Conservation (phyloP, 805 yeast genomes). For the Maudiozyma barnettii region DNA sequence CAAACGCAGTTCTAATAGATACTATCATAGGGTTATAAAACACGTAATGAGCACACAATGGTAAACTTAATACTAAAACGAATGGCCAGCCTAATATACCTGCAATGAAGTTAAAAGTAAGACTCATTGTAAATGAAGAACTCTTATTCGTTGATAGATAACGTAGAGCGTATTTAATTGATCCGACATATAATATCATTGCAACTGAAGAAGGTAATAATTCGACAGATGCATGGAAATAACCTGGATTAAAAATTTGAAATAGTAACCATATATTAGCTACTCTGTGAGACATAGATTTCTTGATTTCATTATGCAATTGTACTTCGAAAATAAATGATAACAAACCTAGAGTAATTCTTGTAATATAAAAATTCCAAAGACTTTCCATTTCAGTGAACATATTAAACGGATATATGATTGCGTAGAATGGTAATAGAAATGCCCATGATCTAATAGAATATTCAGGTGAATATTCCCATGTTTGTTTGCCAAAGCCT, state of each 20-base stretch:
- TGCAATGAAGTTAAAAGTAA: conserved; percentile 39
- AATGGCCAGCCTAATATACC: conserved; percentile 92
- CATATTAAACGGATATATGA: conserved; percentile 18
- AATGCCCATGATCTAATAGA: conserved; percentile 85
- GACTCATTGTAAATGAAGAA: conserved; percentile 18
- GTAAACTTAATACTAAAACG: conserved; percentile 52
- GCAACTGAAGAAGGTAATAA: conserved; percentile 77
- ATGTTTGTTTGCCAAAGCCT: conserved; percentile 85
- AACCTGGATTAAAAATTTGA: conserved; percentile 61
- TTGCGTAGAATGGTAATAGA: conserved; percentile 37
- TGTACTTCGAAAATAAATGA: conserved; percentile 39
- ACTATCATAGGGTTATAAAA: conserved; percentile 18
- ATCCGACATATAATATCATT: conserved; percentile 36
- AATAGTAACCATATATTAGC: conserved; percentile 58
- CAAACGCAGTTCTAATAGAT: conserved; percentile 22
- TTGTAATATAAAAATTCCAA: conserved; percentile 19
- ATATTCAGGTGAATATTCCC: conserved; percentile 91
- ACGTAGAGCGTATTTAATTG: conserved; percentile 21
- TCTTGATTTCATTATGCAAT: conserved; percentile 16
- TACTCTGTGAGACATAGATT: conserved; percentile 20
- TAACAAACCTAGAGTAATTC: conserved; percentile 19
- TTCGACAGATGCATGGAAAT: conserved; percentile 84
- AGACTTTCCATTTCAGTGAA: conserved; percentile 23
- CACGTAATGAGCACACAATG: conserved; percentile 40
- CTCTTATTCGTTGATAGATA: conserved; percentile 20